phyloP scores from a whole-genome alignment of 108 stramenopile species.

The Nitzschia putrida region DNA sequence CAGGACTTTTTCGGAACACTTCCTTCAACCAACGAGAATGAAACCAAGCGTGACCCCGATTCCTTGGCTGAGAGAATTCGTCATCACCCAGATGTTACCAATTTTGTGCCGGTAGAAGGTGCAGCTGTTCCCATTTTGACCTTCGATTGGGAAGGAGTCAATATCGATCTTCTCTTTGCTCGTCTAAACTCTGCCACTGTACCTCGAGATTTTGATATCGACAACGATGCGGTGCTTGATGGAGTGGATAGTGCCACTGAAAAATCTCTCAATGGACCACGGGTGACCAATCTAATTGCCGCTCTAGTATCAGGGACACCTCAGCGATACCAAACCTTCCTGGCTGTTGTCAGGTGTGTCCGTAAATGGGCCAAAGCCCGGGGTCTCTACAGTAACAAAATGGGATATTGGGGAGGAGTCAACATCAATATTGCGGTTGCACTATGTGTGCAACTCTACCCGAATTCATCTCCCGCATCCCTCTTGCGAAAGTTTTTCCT shows the following conservation, averaged over 20 bases:
- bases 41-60: constrained; percentile 62
- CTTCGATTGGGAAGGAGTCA: constrained; percentile 96
- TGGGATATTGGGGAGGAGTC: constrained; percentile 95
- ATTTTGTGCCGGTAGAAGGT: constrained; percentile 89
- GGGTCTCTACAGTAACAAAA: constrained; percentile 98
- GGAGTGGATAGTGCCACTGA: constrained; percentile 93
- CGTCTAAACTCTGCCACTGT: constrained; percentile 80
- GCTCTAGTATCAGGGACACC: constrained; percentile 81
- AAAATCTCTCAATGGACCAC: constrained; percentile 94
- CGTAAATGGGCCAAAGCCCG: constrained; percentile 95
- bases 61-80: constrained; percentile 86
- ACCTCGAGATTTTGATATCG: constrained; percentile 88
- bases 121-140: constrained; percentile 96
- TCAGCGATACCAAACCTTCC: constrained; percentile 81
- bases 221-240: constrained; percentile 90
- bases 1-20: constrained; percentile 92
- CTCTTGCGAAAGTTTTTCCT: constrained; percentile 90
- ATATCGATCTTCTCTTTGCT: constrained; percentile 96
- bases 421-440: constrained; percentile 98
- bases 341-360: constrained; percentile 86
- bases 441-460: constrained; percentile 92
- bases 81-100: constrained; percentile 83
- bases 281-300: constrained; percentile 94
- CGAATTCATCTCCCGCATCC: constrained; percentile 82
- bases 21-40: constrained; percentile 28